These are phyloP conservation scores for Salix viminalis DNA, from an alignment of 345 rosid species.

Conservation along the genomic window DNA sequence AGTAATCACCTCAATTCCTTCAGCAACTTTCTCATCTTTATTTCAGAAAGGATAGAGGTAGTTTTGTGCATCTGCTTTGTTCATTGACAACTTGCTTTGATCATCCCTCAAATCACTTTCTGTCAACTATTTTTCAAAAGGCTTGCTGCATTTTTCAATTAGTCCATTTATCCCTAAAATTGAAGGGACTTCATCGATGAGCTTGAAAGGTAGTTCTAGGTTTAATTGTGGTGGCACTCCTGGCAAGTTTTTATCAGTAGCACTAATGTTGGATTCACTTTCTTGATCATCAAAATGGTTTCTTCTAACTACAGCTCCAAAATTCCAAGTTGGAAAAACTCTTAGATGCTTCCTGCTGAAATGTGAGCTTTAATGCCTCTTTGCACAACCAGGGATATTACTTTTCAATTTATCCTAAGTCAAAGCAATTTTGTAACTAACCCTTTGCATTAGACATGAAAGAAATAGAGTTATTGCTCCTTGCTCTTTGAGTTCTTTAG, in stretches of 20 bases:
- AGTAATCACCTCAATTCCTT: not conserved
- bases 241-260: not conserved
- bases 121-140: slow-evolving; percentile 8
- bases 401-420: not conserved
- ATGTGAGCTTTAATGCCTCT: not conserved
- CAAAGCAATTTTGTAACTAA: not conserved
- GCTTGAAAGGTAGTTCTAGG: not conserved
- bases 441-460: not conserved
- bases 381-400: not conserved
- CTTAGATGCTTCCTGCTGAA: not conserved
- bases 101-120: slow-evolving; percentile 1
- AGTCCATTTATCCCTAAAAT: not conserved
- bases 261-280: not conserved
- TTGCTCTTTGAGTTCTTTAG: not conserved
- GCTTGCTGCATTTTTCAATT: not conserved
- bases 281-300: not conserved
- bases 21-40: not conserved
- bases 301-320: not conserved
- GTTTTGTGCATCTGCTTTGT: not conserved
- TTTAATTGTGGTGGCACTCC: not conserved
- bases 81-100: not conserved
- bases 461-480: not conserved
- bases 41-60: not conserved
- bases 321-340: not conserved
- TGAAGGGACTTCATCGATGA: not conserved